Percentiles rank a stretch among this genome's conserved stretches.
phyloP scores from a whole-genome alignment of 202 grass and related monocot genomes.

The Dendrocalamus latiflorus region DNA sequence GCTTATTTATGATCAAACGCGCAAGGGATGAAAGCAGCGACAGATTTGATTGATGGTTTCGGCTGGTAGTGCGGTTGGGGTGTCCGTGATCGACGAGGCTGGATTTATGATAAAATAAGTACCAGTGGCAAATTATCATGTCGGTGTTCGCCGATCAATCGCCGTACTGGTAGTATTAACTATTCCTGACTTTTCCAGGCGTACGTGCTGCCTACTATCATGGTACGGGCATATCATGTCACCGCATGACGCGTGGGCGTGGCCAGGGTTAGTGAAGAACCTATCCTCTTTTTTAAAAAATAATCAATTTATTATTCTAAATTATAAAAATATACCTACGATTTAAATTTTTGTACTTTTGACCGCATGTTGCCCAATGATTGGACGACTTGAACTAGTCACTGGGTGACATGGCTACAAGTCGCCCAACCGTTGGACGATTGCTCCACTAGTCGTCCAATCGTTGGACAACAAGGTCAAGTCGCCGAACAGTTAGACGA shows the following conservation, averaged over 20 bases:
- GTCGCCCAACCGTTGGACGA: too few relatives aligned
- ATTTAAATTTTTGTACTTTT: too few relatives aligned
- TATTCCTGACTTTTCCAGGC: neutral
- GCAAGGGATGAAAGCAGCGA: neutral
- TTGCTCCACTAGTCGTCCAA: too few relatives aligned
- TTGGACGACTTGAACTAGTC: too few relatives aligned
- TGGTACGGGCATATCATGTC: slow-evolving; percentile 6
- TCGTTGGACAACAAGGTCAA: too few relatives aligned
- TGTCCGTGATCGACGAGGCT: slow-evolving; percentile 38
- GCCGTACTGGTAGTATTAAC: slow-evolving; percentile 22
- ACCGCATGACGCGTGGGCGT: slow-evolving; percentile 18
- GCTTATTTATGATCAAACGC: neutral
- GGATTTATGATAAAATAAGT: neutral
- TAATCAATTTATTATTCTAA: too few relatives aligned
- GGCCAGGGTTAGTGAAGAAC: neutral
- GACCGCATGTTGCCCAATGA: too few relatives aligned
- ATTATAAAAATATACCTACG: too few relatives aligned
- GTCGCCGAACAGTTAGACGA: too few relatives aligned
- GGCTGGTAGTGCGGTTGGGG: slow-evolving; percentile 28
- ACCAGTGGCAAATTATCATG: slow-evolving; percentile 21
- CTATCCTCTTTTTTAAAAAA: neutral
- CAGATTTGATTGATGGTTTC: neutral
- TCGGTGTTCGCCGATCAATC: slow-evolving; percentile 22
- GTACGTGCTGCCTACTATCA: slow-evolving; percentile 39
- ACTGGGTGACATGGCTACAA: too few relatives aligned